Percentiles rank a stretch among this genome's conserved stretches.
These are phyloP conservation scores for Lipomyces yamadae DNA, from an alignment of 805 yeast genomes.

Conservation along the genomic window DNA sequence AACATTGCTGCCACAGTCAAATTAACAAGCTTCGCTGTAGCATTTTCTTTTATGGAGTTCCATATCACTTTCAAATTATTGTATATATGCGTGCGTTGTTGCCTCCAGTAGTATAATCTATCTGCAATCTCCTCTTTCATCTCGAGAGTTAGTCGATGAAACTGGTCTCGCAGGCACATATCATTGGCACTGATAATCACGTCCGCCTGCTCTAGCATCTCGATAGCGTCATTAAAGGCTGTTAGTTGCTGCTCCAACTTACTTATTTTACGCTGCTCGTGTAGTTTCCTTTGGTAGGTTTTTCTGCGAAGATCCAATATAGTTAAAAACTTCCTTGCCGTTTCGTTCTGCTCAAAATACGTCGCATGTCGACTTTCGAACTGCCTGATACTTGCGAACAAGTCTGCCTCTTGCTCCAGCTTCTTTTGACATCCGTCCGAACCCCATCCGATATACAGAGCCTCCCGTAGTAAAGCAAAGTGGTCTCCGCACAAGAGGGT, in stretches of 20 bases:
- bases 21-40: neutral
- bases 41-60: neutral
- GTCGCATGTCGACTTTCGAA: neutral
- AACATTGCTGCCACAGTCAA: neutral
- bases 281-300: neutral
- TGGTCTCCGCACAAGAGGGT: neutral
- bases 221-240: neutral
- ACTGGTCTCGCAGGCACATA: neutral
- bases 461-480: neutral
- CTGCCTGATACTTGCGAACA: neutral
- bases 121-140: neutral
- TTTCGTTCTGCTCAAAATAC: slow-evolving; percentile 1
- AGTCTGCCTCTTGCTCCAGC: neutral
- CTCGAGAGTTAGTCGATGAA: neutral
- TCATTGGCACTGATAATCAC: slow-evolving; percentile 1
- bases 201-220: neutral
- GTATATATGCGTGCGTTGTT: neutral
- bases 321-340: neutral
- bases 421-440: neutral
- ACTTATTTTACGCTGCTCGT: neutral
- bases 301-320: neutral
- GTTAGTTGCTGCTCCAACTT: neutral
- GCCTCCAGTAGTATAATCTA: neutral
- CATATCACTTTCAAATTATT: slow-evolving; percentile 2
- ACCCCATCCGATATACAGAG: neutral